phyloP scores from a whole-genome alignment of 192 early-diverging fungal species.

The Coemansia sp. region DNA sequence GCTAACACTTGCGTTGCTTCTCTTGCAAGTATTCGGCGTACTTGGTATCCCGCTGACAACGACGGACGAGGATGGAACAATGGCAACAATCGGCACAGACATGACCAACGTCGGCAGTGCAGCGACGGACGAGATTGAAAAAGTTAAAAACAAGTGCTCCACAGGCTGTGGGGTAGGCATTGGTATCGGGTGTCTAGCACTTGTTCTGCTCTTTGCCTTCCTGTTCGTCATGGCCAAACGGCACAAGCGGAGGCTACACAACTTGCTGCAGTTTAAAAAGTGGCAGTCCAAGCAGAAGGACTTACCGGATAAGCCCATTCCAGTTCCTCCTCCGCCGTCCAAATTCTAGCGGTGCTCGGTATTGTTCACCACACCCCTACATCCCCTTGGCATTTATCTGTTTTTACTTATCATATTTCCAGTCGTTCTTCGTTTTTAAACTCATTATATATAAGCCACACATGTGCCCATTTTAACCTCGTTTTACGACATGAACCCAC shows the following conservation, averaged over 20 bases:
- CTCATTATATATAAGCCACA: too few relatives aligned
- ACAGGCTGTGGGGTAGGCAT: slow-evolving; percentile 45
- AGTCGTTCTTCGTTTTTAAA: not conserved
- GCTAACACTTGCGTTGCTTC: not conserved
- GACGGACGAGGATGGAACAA: not conserved
- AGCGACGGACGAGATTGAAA: not conserved
- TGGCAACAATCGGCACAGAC: not conserved
- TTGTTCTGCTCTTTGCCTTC: slow-evolving; percentile 23
- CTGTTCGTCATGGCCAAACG: slow-evolving; percentile 42
- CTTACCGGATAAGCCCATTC: slow-evolving; percentile 46
- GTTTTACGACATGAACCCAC: not conserved
- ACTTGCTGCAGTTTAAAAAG: slow-evolving; percentile 25
- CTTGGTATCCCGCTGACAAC: slow-evolving; percentile 1
- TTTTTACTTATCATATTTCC: not conserved
- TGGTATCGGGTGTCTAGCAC: slow-evolving; percentile 41
- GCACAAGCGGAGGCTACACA: slow-evolving; percentile 39
- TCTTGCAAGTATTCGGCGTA: not conserved
- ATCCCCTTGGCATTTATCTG: not conserved
- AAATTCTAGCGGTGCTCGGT: slow-evolving; percentile 16
- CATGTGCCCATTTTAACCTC: not conserved
- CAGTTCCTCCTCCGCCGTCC: slow-evolving; percentile 32
- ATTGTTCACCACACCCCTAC: slow-evolving; percentile 1
- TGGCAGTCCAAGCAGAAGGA: slow-evolving; percentile 45
- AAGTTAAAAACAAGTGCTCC: slow-evolving; percentile 29
- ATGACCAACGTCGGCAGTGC: not conserved